Conservation (phyloP, 495 filamentous ascomycete genomes). For the Penicillium bovifimosum region DNA sequence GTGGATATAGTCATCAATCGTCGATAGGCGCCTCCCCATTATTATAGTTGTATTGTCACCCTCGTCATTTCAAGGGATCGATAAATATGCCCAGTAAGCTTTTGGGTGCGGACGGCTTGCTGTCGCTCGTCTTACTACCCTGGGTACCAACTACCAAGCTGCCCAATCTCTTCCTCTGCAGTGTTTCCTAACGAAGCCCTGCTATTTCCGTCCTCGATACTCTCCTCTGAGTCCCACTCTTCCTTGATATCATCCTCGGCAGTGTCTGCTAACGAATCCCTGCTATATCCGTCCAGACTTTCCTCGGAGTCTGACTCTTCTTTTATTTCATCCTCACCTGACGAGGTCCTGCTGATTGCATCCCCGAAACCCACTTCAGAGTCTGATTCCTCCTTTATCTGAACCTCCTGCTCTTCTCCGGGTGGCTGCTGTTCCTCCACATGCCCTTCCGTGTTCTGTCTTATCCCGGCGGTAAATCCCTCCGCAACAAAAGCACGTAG, state of each 20-base stretch:
- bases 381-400: not conserved
- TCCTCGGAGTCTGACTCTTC: not conserved
- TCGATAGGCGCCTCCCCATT: not conserved
- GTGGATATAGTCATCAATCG: not conserved
- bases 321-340: not conserved
- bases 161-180: not conserved
- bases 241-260: not conserved
- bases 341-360: too few relatives aligned
- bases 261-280: too few relatives aligned
- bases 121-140: not conserved
- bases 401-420: not conserved
- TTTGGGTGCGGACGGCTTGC: not conserved
- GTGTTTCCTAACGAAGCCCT: not conserved
- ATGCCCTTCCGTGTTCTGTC: not conserved
- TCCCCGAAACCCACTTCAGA: not conserved
- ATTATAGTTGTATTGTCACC: not conserved
- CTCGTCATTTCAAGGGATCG: not conserved
- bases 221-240: not conserved
- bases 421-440: not conserved
- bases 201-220: not conserved
- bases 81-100: not conserved
- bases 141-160: not conserved
- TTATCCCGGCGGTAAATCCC: not conserved
- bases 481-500: conserved; percentile 31
- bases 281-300: not conserved